These are phyloP conservation scores for Flaveria robusta DNA, from an alignment of 129 eudicot genomes.

Conservation along the genomic window DNA sequence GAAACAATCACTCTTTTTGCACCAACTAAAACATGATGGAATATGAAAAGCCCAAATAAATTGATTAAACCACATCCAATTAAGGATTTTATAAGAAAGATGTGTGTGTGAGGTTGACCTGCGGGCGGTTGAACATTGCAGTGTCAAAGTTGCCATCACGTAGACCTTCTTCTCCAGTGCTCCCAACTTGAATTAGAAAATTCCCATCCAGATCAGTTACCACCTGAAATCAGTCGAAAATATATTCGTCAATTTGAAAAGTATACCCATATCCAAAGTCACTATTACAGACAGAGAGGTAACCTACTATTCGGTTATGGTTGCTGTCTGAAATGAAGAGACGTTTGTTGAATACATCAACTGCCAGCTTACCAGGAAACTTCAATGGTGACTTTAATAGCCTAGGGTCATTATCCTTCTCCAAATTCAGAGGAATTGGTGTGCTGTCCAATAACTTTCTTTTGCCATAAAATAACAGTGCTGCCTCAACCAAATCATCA, in stretches of 20 bases:
- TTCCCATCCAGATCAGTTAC: conserved; percentile 95
- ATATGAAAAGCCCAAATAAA: conserved; percentile 5
- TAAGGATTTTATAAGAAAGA: conserved; percentile 22
- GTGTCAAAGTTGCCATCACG: conserved; percentile 91
- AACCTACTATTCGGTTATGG: conserved; percentile 91
- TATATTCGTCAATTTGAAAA: background rate
- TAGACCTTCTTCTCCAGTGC: conserved; percentile 90
- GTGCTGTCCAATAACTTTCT: conserved; percentile 63
- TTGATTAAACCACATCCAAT: conserved; percentile 6
- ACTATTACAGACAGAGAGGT: conserved; percentile 11
- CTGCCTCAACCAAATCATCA: conserved; percentile 92
- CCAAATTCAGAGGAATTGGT: conserved; percentile 80
- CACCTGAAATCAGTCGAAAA: conserved; percentile 54
- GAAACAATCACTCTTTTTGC: conserved; percentile 4
- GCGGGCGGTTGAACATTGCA: conserved; percentile 89
- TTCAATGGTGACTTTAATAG: conserved; percentile 79
- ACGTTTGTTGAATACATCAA: conserved; percentile 78
- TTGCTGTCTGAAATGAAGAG: conserved; percentile 96
- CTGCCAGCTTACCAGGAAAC: conserved; percentile 96
- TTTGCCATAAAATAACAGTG: conserved; percentile 70
- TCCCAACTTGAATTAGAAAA: conserved; percentile 83
- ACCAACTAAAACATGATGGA: conserved; percentile 17
- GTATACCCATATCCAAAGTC: background rate
- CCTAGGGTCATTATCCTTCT: conserved; percentile 93
- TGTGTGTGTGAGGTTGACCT: conserved; percentile 46